Conservation (phyloP, 1,284 basidiomycete species). For the Malassezia caprae region DNA sequence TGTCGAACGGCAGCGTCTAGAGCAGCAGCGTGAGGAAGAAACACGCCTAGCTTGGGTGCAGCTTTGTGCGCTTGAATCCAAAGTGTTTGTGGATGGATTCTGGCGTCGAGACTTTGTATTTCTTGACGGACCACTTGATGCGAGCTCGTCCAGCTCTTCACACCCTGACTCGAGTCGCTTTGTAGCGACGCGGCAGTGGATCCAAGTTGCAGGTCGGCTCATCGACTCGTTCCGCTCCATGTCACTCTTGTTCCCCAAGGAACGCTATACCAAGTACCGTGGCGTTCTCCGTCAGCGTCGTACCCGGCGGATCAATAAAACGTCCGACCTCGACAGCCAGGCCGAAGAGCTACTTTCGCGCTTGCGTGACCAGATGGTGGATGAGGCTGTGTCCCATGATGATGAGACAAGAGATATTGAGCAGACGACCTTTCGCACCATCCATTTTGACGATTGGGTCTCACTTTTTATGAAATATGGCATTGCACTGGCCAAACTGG, state of each 20-base stretch:
- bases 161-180: conserved; percentile 27
- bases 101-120: conserved; percentile 35
- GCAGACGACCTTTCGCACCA: conserved; percentile 59
- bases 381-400: conserved; percentile 37
- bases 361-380: conserved; percentile 64
- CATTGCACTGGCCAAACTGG: conserved; percentile 61
- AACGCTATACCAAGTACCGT: conserved; percentile 48
- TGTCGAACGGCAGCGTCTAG: conserved; percentile 20
- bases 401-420: conserved; percentile 28
- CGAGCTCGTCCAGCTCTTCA: not conserved
- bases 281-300: conserved; percentile 15
- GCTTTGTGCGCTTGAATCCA: conserved; percentile 27
- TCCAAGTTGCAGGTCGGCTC: conserved; percentile 70
- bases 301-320: conserved; percentile 3
- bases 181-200: conserved; percentile 56
- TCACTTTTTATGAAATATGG: conserved; percentile 68
- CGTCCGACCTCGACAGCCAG: conserved; percentile 43
- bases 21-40: conserved; percentile 40
- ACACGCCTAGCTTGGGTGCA: conserved; percentile 30
- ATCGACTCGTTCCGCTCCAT: conserved; percentile 81
- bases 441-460: conserved; percentile 79
- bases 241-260: conserved; percentile 66
- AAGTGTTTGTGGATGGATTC: conserved; percentile 33
- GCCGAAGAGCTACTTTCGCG: conserved; percentile 66
- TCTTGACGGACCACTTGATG: conserved; percentile 19